A percentile compares a stretch with the other conserved stretches of the same genome.
These are phyloP conservation scores for Candida andamanensis DNA, from an alignment of 805 yeast species.

Conservation along the genomic window DNA sequence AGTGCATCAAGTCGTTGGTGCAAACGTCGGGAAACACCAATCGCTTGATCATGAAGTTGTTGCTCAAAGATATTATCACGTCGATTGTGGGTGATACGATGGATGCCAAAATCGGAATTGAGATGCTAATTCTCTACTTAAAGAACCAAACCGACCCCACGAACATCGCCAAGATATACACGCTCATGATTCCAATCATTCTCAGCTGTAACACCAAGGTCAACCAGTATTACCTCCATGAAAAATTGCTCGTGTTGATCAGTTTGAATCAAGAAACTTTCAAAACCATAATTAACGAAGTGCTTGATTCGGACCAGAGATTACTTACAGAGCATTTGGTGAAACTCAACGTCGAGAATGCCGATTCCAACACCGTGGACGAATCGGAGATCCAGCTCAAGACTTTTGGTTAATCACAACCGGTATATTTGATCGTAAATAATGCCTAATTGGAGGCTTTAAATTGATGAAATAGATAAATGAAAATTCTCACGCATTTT, in stretches of 20 bases:
- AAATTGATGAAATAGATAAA: not conserved
- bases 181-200: slow-evolving; percentile 34
- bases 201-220: slow-evolving; percentile 19
- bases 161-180: slow-evolving; percentile 23
- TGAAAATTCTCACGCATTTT: no score
- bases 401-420: slow-evolving; percentile 18
- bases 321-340: slow-evolving; percentile 39
- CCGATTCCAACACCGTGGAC: slow-evolving; percentile 12
- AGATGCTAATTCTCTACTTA: slow-evolving; percentile 44
- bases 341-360: slow-evolving; percentile 15
- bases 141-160: slow-evolving; percentile 25
- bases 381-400: slow-evolving; percentile 15
- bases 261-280: slow-evolving; percentile 41
- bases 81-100: slow-evolving; percentile 13
- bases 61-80: slow-evolving; percentile 43
- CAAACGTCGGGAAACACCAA: slow-evolving; percentile 21
- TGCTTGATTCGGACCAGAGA: slow-evolving; percentile 38
- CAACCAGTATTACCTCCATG: slow-evolving; percentile 35
- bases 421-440: not conserved
- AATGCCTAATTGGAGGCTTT: no score
- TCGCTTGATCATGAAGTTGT: slow-evolving; percentile 33
- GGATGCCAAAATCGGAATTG: slow-evolving; percentile 34
- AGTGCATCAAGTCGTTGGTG: slow-evolving; percentile 58
- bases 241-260: slow-evolving; percentile 44
- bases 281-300: slow-evolving; percentile 40